Evolutionary conservation across 1,284 basidiomycete species (phyloP).

Genomic region (Rhodotorula sp.): DNA sequence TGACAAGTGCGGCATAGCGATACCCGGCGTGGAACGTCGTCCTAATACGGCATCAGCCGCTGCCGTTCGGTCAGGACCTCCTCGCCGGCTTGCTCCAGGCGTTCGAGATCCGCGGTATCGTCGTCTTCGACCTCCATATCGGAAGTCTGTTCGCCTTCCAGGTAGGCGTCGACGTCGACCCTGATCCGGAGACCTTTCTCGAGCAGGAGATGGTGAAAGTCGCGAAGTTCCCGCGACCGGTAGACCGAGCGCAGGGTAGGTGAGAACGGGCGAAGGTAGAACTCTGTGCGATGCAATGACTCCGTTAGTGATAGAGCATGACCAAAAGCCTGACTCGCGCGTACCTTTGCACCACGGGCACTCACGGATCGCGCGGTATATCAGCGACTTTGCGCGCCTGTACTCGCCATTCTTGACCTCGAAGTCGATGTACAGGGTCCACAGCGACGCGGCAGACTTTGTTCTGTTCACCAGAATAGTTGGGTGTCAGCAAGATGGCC

Average conservation of each 20-base stretch:
- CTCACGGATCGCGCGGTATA: constrained; percentile 76
- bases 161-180: constrained; percentile 62
- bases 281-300: constrained; percentile 55
- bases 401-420: constrained; percentile 66
- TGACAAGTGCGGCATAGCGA: neutral
- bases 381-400: constrained; percentile 67
- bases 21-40: too few relatives aligned
- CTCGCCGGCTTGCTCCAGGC: constrained; percentile 58
- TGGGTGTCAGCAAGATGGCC: neutral
- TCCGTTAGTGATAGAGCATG: neutral
- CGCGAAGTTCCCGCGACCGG: constrained; percentile 63
- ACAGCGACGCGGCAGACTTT: constrained; percentile 64
- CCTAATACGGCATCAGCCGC: constrained; percentile 63
- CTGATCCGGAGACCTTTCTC: constrained; percentile 76
- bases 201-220: constrained; percentile 71
- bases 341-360: constrained; percentile 76
- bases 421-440: constrained; percentile 78
- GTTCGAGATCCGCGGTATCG: constrained; percentile 47
- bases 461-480: constrained; percentile 60
- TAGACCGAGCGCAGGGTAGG: constrained; percentile 65
- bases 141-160: constrained; percentile 45
- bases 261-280: constrained; percentile 82
- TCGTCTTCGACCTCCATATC: constrained; percentile 47
- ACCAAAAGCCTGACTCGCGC: constrained; percentile 25
- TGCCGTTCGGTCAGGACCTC: constrained; percentile 60